Base-by-base conservation (phyloP, 2,329 filamentous ascomycete species). In the Microcyclosporella mali region DNA sequence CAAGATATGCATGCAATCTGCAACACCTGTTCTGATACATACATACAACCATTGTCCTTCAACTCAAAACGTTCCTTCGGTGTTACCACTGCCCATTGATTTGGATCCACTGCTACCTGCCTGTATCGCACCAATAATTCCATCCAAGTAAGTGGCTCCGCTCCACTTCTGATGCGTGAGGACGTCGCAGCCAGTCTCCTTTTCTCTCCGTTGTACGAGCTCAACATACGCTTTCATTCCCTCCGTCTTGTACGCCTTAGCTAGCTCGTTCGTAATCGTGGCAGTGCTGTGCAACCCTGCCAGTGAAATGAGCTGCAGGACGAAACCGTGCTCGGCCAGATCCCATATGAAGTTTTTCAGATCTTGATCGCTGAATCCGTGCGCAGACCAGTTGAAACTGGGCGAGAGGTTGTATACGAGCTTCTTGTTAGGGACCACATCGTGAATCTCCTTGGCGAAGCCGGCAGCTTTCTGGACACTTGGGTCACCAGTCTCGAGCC, bases 191-290 rank as follows among this genome's bases (percentile, higher is more conserved):
- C 85, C 85, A 1, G 90, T 69, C 52, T 94, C 89, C 74, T 95
- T 95, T 70, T 98, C 92, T 30, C 82, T 76, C 40, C 81, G 75
- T 68, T 98, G 92, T 30, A 98, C 82, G 1, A 95, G 70, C 46
- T 95, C 85, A n/a, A 97, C 92, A 60, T 98, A 98, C 1, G 92
- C 90, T 59, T 92, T 75, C 92, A 98, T 98, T 41, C 92, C 92
- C 42, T 95, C 85, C 11, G 81, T 78, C 71, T 88, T 94, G 72
- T 94, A 98, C 6, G 73, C 78, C 46, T 78, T 78, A 8, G 88
- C 84, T 14, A 98, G 74, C 69, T 95, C 86, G 45, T 81, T 72
- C 0, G 77, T 79, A 33, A 82, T 77, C 1, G 78, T 80, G 2
- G 79, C 79, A 2, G 74, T 81, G 27, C 68, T 73, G 60, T 83